Conservation (phyloP, 371 early-diverging fungal genomes). For the Chytridium lagenaria region DNA sequence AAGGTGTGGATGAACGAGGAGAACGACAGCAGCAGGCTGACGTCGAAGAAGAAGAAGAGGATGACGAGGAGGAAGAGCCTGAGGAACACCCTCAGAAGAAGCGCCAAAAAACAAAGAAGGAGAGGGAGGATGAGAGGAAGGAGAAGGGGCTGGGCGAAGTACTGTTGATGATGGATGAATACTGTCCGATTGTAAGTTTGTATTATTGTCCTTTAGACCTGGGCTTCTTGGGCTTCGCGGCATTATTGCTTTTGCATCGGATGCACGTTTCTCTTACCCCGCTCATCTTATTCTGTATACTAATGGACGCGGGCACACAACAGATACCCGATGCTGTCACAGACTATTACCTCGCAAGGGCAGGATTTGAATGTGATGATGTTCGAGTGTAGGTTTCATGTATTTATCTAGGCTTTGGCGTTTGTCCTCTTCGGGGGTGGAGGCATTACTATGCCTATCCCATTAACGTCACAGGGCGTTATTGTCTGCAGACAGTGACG, state of each 20-base stretch:
- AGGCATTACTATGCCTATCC: too few species aligned
- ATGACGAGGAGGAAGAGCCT: slow-evolving; percentile 9
- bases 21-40: neutral
- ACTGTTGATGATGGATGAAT: slow-evolving; percentile 81
- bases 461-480: too few species aligned
- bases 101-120: neutral
- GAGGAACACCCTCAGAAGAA: slow-evolving; percentile 18
- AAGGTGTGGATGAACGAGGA: neutral
- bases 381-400: slow-evolving; percentile 70
- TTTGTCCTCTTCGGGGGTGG: too few species aligned
- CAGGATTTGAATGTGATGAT: slow-evolving; percentile 95
- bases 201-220: neutral
- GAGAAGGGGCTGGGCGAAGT: slow-evolving; percentile 29
- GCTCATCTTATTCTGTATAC: too few species aligned
- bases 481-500: too few species aligned
- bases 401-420: neutral
- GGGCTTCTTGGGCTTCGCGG: too few species aligned
- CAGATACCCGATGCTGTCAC: slow-evolving; percentile 96
- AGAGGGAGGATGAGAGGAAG: slow-evolving; percentile 19
- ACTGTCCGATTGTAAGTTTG: slow-evolving; percentile 77
- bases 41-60: neutral
- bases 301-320: too few species aligned
- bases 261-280: too few species aligned
- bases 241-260: neutral
- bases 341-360: slow-evolving; percentile 91